phyloP scores from a whole-genome alignment of 2,329 filamentous ascomycete genomes.

The Fusarium virguliforme region DNA sequence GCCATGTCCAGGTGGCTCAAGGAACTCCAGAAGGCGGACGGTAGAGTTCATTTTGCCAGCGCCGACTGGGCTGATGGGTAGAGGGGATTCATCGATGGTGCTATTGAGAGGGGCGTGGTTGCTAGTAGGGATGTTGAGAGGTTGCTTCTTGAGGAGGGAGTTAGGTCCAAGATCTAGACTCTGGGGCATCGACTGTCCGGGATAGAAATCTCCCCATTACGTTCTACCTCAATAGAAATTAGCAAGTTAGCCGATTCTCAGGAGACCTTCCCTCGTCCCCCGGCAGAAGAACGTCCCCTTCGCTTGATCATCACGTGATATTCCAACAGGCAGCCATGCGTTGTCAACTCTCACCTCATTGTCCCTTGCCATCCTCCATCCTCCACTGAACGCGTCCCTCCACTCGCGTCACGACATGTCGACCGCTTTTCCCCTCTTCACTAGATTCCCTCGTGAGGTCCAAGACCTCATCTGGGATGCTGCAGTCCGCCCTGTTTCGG shows the following conservation, averaged over 20 bases:
- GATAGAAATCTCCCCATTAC: not conserved
- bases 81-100: slow-evolving; percentile 48
- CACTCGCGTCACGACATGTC: not conserved
- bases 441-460: slow-evolving; percentile 21
- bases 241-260: no score
- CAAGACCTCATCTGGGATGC: slow-evolving; percentile 37
- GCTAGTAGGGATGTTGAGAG: slow-evolving; percentile 1
- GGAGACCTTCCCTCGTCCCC: no score
- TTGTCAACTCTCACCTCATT: not conserved
- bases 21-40: slow-evolving; percentile 36
- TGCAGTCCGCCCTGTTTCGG: slow-evolving; percentile 24
- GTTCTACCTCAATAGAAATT: no score
- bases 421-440: slow-evolving; percentile 19
- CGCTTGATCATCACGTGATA: not conserved
- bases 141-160: not conserved
- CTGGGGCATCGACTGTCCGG: rapidly evolving
- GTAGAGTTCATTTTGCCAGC: slow-evolving; percentile 42
- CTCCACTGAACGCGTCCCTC: no score
- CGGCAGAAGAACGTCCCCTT: no score
- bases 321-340: not conserved
- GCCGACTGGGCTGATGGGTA: slow-evolving; percentile 47
- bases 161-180: slow-evolving; percentile 6
- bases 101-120: slow-evolving; percentile 39
- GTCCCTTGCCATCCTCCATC: not conserved
- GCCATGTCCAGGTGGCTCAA: slow-evolving; percentile 23